Evolutionary conservation across 805 yeast genomes (phyloP).

Genomic region (Candida piceae): DNA sequence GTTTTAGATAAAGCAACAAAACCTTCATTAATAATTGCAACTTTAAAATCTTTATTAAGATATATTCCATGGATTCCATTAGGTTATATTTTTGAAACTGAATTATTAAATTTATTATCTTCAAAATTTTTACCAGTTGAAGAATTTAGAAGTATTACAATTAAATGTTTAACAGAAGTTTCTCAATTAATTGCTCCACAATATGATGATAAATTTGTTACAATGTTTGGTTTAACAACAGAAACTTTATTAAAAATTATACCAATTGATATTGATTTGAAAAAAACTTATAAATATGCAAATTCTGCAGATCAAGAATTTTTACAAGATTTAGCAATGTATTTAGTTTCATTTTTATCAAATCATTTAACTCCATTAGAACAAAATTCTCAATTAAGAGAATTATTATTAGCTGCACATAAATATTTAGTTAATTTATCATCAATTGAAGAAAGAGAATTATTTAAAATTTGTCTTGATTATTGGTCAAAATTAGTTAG

Average conservation of each 20-base stretch:
- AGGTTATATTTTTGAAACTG: constrained; percentile 85
- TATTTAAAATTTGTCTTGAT: constrained; percentile 92
- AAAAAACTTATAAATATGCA: constrained; percentile 66
- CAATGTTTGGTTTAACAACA: constrained; percentile 68
- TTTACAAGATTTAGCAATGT: constrained; percentile 92
- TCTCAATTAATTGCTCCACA: constrained; percentile 59
- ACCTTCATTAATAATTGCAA: constrained; percentile 77
- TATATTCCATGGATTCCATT: constrained; percentile 94
- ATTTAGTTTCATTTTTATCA: constrained; percentile 75
- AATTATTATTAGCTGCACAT: constrained; percentile 66
- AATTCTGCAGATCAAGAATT: constrained; percentile 85
- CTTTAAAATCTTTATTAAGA: constrained; percentile 74
- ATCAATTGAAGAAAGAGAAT: constrained; percentile 89
- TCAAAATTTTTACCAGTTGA: constrained; percentile 71
- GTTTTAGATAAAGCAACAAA: constrained; percentile 86
- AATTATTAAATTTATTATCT: constrained; percentile 65
- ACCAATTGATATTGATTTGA: constrained; percentile 70
- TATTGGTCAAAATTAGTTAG: constrained; percentile 90
- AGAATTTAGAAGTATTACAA: constrained; percentile 76
- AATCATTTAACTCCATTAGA: constrained; percentile 69
- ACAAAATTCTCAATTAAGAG: constrained; percentile 42
- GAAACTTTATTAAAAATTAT: constrained; percentile 62
- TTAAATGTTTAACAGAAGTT: constrained; percentile 92
- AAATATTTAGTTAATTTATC: constrained; percentile 80
- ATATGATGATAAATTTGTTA: constrained; percentile 53